These are phyloP conservation scores for Leccinum holopus DNA, from an alignment of 1,284 basidiomycete genomes.

Conservation along the genomic window DNA sequence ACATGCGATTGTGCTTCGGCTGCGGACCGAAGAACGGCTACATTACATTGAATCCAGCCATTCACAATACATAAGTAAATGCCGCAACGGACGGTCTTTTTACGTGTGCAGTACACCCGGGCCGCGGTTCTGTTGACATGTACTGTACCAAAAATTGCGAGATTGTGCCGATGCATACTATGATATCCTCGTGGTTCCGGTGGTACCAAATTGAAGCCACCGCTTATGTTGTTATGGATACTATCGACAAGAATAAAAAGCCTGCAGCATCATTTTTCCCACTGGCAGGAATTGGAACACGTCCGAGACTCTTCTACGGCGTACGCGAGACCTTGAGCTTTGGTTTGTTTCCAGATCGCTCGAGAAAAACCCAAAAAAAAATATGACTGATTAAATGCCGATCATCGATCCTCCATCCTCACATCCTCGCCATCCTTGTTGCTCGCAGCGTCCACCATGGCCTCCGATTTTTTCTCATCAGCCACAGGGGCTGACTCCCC, in stretches of 20 bases:
- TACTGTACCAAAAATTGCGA: too few species aligned
- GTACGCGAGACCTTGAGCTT: neutral
- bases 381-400: neutral
- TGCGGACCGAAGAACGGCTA: neutral
- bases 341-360: neutral
- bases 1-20: conserved; percentile 17
- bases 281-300: neutral
- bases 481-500: conserved; percentile 7
- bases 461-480: conserved; percentile 20
- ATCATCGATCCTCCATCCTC: conserved; percentile 51
- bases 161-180: too few species aligned
- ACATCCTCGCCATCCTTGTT: conserved; percentile 46
- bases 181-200: too few species aligned
- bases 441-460: conserved; percentile 7
- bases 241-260: neutral
- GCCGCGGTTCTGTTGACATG: too few species aligned
- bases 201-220: too few species aligned
- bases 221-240: too few species aligned
- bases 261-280: neutral
- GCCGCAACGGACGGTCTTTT: too few species aligned
- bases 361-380: neutral
- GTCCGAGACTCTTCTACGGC: too few species aligned
- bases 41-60: neutral
- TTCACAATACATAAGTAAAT: neutral
- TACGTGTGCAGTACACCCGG: too few species aligned